Percentiles rank a stretch among this genome's conserved stretches.
phyloP scores from a whole-genome alignment of 345 rosid genomes.

The Boechera divaricarpa region DNA sequence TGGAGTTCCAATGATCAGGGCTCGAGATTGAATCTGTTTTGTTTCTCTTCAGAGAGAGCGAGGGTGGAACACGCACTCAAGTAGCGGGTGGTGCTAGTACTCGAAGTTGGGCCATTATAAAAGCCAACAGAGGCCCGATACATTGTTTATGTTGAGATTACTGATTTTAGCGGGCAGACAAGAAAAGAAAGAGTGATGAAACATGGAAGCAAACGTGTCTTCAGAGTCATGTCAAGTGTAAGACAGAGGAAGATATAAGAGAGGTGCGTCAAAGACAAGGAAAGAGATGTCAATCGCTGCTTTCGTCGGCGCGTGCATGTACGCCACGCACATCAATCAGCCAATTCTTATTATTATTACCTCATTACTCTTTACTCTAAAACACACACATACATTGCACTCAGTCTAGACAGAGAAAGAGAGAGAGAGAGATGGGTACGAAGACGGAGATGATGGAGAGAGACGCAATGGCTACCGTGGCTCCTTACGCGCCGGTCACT shows the following conservation, averaged over 20 bases:
- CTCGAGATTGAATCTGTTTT: not conserved
- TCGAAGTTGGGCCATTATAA: constrained; percentile 3
- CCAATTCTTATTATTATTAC: constrained; percentile 17
- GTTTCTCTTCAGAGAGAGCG: not conserved
- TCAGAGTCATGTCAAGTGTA: constrained; percentile 34
- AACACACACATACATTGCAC: constrained; percentile 22
- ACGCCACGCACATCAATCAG: constrained; percentile 41
- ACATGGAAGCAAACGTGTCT: constrained; percentile 40
- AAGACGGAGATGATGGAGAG: constrained; percentile 46
- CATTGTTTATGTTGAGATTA: constrained; percentile 4
- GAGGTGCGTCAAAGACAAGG: constrained; percentile 11
- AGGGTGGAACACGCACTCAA: not conserved
- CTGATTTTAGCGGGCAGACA: not conserved
- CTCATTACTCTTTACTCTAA: constrained; percentile 16
- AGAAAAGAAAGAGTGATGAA: constrained; percentile 24
- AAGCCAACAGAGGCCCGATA: constrained; percentile 8
- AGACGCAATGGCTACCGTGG: constrained; percentile 70
- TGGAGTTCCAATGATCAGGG: not conserved
- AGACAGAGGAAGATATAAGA: constrained; percentile 19
- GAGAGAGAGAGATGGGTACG: constrained; percentile 24
- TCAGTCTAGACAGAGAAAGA: constrained; percentile 15
- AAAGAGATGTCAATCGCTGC: constrained; percentile 39
- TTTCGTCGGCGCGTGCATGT: constrained; percentile 40
- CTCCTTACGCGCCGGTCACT: constrained; percentile 80
- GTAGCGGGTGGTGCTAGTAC: not conserved